Percentiles rank a stretch among this genome's conserved stretches.
Evolutionary conservation across 805 yeast species (phyloP).

Genomic region (Candida arabinofermentans): DNA sequence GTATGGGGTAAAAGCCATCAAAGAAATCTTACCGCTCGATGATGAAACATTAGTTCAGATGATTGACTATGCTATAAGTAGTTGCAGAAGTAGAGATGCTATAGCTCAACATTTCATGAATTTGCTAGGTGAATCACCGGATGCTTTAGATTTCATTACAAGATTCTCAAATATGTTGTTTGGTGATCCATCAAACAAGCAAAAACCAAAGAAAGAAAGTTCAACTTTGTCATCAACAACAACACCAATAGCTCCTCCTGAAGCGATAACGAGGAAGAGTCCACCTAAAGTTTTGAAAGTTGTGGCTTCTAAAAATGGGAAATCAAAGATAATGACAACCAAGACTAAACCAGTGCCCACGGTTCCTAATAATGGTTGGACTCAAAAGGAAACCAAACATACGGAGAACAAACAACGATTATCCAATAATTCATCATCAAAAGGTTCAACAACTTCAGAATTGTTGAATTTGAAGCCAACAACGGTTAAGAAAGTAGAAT

Average conservation of each 20-base stretch:
- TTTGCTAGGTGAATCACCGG: conserved; percentile 55
- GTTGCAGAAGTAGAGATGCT: conserved; percentile 42
- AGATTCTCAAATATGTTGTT: conserved; percentile 39
- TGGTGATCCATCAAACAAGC: conserved; percentile 24
- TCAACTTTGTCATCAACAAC: too few species aligned
- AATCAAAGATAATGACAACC: conserved; percentile 9
- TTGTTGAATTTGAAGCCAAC: conserved; percentile 39
- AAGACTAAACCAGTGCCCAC: background rate
- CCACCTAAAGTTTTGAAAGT: conserved; percentile 12
- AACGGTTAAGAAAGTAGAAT: conserved; percentile 22
- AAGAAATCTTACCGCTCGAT: conserved; percentile 52
- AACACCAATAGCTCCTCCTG: conserved; percentile 1
- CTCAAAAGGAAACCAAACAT: background rate
- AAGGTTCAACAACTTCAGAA: conserved; percentile 44
- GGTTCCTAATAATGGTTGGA: background rate
- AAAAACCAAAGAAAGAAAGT: background rate
- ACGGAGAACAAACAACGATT: conserved; percentile 7
- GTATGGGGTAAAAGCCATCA: conserved; percentile 21
- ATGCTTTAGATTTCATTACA: conserved; percentile 43
- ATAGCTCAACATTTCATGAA: conserved; percentile 51
- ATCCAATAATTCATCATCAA: conserved; percentile 10
- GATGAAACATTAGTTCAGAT: conserved; percentile 51
- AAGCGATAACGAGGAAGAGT: background rate
- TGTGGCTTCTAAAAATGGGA: conserved; percentile 12
- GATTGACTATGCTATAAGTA: conserved; percentile 46